Conservation (phyloP, 2,329 filamentous ascomycete genomes). For the Colletotrichum chrysophilum region DNA sequence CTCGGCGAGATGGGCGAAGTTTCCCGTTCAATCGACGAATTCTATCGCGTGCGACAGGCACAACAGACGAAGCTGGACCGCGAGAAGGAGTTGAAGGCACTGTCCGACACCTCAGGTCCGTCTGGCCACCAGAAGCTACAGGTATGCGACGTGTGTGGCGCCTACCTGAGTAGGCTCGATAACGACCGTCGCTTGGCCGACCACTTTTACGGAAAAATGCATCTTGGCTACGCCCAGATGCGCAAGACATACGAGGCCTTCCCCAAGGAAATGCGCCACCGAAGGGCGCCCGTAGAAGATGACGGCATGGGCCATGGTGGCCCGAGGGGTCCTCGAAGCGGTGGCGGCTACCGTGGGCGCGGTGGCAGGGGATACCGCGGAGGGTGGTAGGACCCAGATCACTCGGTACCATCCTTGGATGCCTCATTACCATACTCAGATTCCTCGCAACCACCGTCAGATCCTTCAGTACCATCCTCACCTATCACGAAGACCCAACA, state of each 20-base stretch:
- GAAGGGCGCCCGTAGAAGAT: slow-evolving; percentile 60
- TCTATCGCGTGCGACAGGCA: slow-evolving; percentile 82
- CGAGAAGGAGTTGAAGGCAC: slow-evolving; percentile 86
- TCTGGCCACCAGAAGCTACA: slow-evolving; percentile 97
- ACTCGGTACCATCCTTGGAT: not conserved
- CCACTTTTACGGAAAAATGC: slow-evolving; percentile 99
- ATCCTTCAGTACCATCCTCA: not conserved
- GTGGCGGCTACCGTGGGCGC: slow-evolving; percentile 57
- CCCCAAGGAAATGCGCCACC: slow-evolving; percentile 82
- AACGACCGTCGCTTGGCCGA: slow-evolving; percentile 94
- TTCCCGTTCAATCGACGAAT: slow-evolving; percentile 82
- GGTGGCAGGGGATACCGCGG: slow-evolving; percentile 56
- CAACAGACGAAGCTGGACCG: slow-evolving; percentile 82
- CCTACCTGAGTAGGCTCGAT: slow-evolving; percentile 89
- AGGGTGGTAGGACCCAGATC: slow-evolving; percentile 43
- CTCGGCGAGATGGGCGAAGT: slow-evolving; percentile 84
- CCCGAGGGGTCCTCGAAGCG: slow-evolving; percentile 56
- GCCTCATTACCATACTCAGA: not conserved
- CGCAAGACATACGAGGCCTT: slow-evolving; percentile 90
- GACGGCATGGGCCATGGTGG: slow-evolving; percentile 50
- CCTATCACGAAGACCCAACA: not conserved
- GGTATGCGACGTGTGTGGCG: slow-evolving; percentile 97
- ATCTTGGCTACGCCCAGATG: slow-evolving; percentile 97
- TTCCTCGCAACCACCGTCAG: not conserved
- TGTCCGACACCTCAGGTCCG: slow-evolving; percentile 91